A percentile compares a stretch with the other conserved stretches of the same genome.
Evolutionary conservation across 805 yeast species (phyloP).

Genomic region (Jamesozyma lodderae): DNA sequence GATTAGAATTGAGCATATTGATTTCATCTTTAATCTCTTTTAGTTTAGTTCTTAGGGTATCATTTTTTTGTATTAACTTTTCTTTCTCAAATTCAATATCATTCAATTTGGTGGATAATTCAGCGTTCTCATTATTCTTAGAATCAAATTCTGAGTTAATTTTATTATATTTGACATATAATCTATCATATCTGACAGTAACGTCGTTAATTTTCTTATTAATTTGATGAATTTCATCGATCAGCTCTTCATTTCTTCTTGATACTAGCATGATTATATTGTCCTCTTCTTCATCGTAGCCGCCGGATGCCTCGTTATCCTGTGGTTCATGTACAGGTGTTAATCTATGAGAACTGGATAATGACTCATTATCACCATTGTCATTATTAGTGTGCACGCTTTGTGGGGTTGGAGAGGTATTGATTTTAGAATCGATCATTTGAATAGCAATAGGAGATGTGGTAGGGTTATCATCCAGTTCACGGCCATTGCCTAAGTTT

Average conservation of each 20-base stretch:
- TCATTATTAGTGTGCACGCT: neutral
- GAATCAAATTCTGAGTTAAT: slow-evolving; percentile 5
- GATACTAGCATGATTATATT: slow-evolving; percentile 8
- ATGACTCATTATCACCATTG: neutral
- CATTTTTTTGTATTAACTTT: slow-evolving; percentile 8
- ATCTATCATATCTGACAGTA: slow-evolving; percentile 11
- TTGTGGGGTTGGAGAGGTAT: slow-evolving; percentile 2
- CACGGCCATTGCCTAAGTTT: slow-evolving; percentile 8
- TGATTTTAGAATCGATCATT: slow-evolving; percentile 15
- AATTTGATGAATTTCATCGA: slow-evolving; percentile 13
- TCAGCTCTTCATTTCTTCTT: slow-evolving; percentile 18
- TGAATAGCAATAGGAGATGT: slow-evolving; percentile 24
- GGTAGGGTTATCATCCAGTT: neutral
- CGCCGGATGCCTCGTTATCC: neutral
- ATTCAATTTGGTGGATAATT: slow-evolving; percentile 4
- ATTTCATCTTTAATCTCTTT: slow-evolving; percentile 21
- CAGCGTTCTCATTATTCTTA: slow-evolving; percentile 9
- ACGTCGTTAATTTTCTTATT: slow-evolving; percentile 15
- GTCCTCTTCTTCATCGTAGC: slow-evolving; percentile 3
- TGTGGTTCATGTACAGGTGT: slow-evolving; percentile 17
- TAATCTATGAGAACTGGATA: slow-evolving; percentile 12
- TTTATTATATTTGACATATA: slow-evolving; percentile 8
- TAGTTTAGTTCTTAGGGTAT: slow-evolving; percentile 12
- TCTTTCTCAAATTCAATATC: slow-evolving; percentile 8
- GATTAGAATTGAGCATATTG: slow-evolving; percentile 23